These are phyloP conservation scores for Eutypella sp. DNA, from an alignment of 2,329 filamentous ascomycete species.

Conservation along the genomic window DNA sequence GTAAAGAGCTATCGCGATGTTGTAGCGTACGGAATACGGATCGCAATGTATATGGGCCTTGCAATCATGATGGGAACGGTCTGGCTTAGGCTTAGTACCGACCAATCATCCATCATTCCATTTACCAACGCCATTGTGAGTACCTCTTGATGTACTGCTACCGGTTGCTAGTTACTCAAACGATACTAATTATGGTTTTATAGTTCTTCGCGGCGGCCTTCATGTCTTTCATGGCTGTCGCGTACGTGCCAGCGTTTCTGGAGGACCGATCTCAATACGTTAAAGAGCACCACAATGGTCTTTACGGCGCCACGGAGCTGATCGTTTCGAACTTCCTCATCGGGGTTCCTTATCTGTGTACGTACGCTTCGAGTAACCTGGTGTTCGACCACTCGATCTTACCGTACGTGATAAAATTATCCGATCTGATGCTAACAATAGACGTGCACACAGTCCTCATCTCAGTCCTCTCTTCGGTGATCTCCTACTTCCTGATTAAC, in stretches of 20 bases:
- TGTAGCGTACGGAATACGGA: slow-evolving; percentile 75
- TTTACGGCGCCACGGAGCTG: slow-evolving; percentile 71
- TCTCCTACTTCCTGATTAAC: slow-evolving; percentile 77
- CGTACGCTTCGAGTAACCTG: background rate
- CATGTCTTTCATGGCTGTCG: slow-evolving; percentile 78
- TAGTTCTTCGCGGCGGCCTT: slow-evolving; percentile 67
- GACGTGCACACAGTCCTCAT: slow-evolving; percentile 54
- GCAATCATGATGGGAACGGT: slow-evolving; percentile 87
- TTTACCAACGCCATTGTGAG: slow-evolving; percentile 72
- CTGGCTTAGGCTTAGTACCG: slow-evolving; percentile 66
- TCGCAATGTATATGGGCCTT: slow-evolving; percentile 71
- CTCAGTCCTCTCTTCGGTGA: slow-evolving; percentile 65
- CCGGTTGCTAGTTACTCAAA: background rate
- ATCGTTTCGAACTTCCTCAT: slow-evolving; percentile 77
- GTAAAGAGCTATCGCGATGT: slow-evolving; percentile 83
- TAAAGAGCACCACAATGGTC: slow-evolving; percentile 76
- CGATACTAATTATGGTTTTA: no score
- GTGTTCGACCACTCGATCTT: no score
- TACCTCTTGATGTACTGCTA: slow-evolving; percentile 1
- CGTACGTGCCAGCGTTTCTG: slow-evolving; percentile 78
- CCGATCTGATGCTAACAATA: background rate
- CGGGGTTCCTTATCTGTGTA: slow-evolving; percentile 72
- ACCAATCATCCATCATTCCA: slow-evolving; percentile 70
- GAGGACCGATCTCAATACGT: slow-evolving; percentile 69
- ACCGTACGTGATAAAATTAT: no score